Evolutionary conservation across 2,329 filamentous ascomycete genomes (phyloP), one percentile per base, ranked within the genome.

Genomic region (Talaromyces marneffei): DNA sequence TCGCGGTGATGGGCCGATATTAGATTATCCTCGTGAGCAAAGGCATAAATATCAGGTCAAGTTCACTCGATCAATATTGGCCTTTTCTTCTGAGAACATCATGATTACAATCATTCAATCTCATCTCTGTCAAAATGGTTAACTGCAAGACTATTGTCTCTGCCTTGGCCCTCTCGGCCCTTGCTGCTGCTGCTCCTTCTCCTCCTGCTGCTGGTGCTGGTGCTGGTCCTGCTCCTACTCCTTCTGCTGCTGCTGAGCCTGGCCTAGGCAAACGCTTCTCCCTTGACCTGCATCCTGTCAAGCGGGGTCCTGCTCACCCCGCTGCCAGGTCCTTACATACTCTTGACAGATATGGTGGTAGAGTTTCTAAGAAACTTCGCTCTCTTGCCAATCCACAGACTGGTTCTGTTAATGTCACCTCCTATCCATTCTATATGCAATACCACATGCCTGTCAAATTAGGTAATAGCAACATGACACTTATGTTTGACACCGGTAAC

Each of bases 401-500:
- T n/a, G n/a, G n/a, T n/a, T n/a, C n/a, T n/a, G n/a, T n/a, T n/a
- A n/a, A n/a, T n/a, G n/a, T n/a, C n/a, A n/a, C n/a, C 33, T 35
- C 5, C 33, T 35, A 10, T 35, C 33, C 33, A 35, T 12, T 12
- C 33, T n/a, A n/a, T n/a, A n/a, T n/a, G n/a, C n/a, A n/a, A n/a
- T n/a, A n/a, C n/a, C n/a, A n/a, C n/a, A n/a, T n/a, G n/a, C 84
- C 86, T 0, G 83, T 91, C 52, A 80, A 77, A 2, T 78, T 91
- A 64, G 89, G 88, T 48, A 75, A 82, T 69, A 85, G 87, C 66
- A 82, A 77, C 2, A 71, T 90, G 64, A 82, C 85, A 62, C 72
- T 92, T 63, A 87, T 90, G 70, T 82, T 92, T 63, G 89, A 92
- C 66, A 92, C 89, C 14, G 87, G 80, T 64, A 88, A 79, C 65